A percentile compares a stretch with the other conserved stretches of the same genome.
Conservation (phyloP, 176 grass and related monocot genomes). For the Carex scoparia region DNA sequence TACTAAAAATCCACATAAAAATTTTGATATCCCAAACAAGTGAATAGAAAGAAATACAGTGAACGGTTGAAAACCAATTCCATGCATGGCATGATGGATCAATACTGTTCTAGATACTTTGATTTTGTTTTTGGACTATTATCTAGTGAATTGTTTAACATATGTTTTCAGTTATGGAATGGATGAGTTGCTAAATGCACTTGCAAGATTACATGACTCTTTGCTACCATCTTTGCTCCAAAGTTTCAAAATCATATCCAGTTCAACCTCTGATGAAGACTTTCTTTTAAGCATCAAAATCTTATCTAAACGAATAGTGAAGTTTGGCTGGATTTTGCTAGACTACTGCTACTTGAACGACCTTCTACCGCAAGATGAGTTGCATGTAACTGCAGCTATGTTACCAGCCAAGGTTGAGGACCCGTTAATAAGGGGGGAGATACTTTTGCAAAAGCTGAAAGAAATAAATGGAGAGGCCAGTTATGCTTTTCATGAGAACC, state of each 20-base stretch:
- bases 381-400: constrained; percentile 55
- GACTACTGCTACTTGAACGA: constrained; percentile 82
- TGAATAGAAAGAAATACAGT: not conserved
- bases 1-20: not conserved
- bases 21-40: not conserved
- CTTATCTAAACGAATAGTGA: constrained; percentile 70
- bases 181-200: constrained; percentile 64
- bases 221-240: constrained; percentile 74
- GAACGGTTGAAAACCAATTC: not conserved
- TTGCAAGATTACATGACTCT: constrained; percentile 68
- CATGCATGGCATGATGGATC: not conserved
- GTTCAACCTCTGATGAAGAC: constrained; percentile 31
- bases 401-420: constrained; percentile 91
- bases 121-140: not conserved
- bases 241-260: constrained; percentile 53
- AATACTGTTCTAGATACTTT: not conserved
- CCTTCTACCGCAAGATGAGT: constrained; percentile 42
- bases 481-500: constrained; percentile 49
- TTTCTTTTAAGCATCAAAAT: constrained; percentile 68
- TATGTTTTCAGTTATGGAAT: constrained; percentile 56
- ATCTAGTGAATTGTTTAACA: constrained; percentile 11
- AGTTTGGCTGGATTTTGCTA: constrained; percentile 85
- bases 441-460: constrained; percentile 81
- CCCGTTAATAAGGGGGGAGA: constrained; percentile 83
- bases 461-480: constrained; percentile 63